Percentiles rank a stretch among this genome's conserved stretches.
Conservation (phyloP, 495 filamentous ascomycete species). For the Endocarpon pusillum region DNA sequence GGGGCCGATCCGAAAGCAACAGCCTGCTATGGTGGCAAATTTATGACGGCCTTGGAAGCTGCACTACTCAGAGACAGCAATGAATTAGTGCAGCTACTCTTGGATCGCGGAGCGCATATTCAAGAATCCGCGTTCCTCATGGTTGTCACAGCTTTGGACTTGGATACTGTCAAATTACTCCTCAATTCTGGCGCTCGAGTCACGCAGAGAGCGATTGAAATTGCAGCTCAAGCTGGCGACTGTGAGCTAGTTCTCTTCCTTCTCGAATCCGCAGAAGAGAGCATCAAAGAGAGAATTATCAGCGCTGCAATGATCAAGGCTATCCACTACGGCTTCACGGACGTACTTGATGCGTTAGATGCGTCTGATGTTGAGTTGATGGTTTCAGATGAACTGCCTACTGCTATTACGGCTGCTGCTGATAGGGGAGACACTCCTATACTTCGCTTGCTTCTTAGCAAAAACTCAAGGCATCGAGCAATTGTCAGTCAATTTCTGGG, state of each 20-base stretch:
- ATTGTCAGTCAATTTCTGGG: constrained; percentile 1
- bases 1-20: constrained; percentile 3
- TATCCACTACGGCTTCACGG: neutral
- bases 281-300: constrained; percentile 1
- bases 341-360: neutral
- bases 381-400: neutral
- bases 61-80: constrained; percentile 1
- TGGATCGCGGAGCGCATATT: neutral
- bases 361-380: neutral
- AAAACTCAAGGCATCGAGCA: constrained; percentile 2
- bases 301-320: neutral
- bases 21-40: neutral
- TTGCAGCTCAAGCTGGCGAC: constrained; percentile 3
- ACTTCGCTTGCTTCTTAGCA: constrained; percentile 4
- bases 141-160: constrained; percentile 1
- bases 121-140: neutral
- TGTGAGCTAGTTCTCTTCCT: constrained; percentile 6
- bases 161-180: constrained; percentile 4
- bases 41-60: neutral
- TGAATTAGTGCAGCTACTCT: neutral
- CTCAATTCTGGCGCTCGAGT: constrained; percentile 2
- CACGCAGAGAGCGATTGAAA: neutral
- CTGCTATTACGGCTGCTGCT: neutral
- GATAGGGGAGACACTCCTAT: constrained; percentile 1
- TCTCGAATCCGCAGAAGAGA: constrained; percentile 1